phyloP scores from a whole-genome alignment of 2,329 filamentous ascomycete genomes.

The Hawksworthiomyces lignivorus region DNA sequence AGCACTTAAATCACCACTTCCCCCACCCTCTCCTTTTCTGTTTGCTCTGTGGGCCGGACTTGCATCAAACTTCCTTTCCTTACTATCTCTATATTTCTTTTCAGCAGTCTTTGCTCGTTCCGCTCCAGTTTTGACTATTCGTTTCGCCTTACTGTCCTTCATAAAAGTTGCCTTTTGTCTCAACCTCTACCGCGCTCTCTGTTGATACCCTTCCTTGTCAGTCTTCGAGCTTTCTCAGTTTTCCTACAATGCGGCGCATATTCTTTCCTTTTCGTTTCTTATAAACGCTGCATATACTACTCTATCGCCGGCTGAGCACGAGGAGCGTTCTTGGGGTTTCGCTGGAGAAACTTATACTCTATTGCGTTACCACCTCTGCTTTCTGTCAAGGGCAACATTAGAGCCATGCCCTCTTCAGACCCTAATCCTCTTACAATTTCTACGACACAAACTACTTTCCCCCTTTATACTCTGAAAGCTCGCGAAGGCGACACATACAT shows the following conservation, averaged over 20 bases:
- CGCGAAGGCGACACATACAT: conserved; percentile 3
- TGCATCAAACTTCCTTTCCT: conserved; percentile 9
- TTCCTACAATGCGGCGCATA: conserved; percentile 12
- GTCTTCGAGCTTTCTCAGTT: background rate
- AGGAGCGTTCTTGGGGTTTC: background rate
- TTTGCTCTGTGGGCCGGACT: conserved; percentile 14
- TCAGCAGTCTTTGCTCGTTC: background rate
- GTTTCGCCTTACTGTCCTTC: too few species aligned
- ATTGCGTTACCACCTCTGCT: too few species aligned
- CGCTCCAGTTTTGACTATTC: too few species aligned
- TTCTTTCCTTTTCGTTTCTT: conserved; percentile 4
- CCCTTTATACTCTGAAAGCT: conserved; percentile 4
- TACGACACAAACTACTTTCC: conserved; percentile 1
- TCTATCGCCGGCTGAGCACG: too few species aligned
- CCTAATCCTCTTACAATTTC: background rate
- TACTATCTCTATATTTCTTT: background rate
- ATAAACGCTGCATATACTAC: background rate
- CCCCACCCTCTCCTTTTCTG: conserved; percentile 4
- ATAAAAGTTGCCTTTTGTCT: too few species aligned
- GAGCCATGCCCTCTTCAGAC: conserved; percentile 7
- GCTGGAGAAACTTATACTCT: too few species aligned
- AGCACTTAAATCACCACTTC: conserved; percentile 8
- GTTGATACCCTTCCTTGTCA: background rate
- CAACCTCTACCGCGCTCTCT: background rate
- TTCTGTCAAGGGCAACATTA: too few species aligned